Conservation (phyloP, 2,329 filamentous ascomycete species). For the Lasiodiplodia sp. region DNA sequence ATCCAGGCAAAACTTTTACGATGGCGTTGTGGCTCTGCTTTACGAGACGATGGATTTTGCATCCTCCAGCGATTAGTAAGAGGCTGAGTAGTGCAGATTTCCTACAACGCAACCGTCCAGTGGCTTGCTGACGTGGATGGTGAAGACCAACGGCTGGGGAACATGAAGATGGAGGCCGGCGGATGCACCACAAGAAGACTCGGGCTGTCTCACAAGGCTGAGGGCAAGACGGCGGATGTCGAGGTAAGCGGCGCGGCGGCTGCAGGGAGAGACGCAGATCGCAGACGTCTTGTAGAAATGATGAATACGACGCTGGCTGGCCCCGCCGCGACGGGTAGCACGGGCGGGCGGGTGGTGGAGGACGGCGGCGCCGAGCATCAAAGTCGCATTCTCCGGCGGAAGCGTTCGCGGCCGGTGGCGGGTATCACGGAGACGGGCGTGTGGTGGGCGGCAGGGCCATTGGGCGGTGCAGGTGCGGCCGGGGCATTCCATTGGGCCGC, state of each 20-base stretch:
- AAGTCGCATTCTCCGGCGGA: background rate
- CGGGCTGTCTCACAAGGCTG: constrained; percentile 18
- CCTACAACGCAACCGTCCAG: background rate
- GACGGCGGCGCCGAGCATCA: too few species aligned
- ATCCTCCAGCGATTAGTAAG: background rate
- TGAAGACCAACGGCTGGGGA: too few species aligned
- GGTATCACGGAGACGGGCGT: constrained; percentile 6
- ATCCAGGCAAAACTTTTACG: constrained; percentile 3
- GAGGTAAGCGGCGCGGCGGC: constrained; percentile 14
- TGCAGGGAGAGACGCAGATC: constrained; percentile 21
- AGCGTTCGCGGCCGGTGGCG: constrained; percentile 9
- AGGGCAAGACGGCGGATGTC: constrained; percentile 18
- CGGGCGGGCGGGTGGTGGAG: background rate
- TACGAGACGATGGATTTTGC: constrained; percentile 17
- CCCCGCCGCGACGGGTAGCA: background rate
- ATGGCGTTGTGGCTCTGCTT: constrained; percentile 3
- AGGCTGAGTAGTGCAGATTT: constrained; percentile 9
- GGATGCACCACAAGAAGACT: background rate
- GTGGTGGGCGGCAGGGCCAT: constrained; percentile 1
- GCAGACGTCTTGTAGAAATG: constrained; percentile 1
- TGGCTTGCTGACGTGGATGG: constrained; percentile 24
- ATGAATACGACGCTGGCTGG: constrained; percentile 12
- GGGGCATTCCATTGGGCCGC: constrained; percentile 2
- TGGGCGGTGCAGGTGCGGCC: constrained; percentile 5
- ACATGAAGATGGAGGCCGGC: background rate